Evolutionary conservation across 164 flowering plant genomes (phyloP).

Genomic region (Aristolochia contorta): DNA sequence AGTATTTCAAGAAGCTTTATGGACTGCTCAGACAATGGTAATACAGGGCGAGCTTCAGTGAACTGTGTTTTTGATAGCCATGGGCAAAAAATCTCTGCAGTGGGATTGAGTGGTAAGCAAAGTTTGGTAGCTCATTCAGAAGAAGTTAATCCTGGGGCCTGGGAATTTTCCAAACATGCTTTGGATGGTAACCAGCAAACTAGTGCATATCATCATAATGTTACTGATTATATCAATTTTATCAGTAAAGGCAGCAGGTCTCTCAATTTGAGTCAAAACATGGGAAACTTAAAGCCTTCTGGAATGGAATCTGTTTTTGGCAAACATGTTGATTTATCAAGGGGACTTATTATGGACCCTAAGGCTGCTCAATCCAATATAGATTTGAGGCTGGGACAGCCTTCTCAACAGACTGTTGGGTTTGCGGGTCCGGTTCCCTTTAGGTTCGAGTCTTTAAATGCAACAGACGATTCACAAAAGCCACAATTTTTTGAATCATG

Average conservation of each 20-base stretch:
- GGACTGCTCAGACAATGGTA: slow-evolving; percentile 10
- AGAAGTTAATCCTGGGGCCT: not conserved
- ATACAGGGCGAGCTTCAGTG: too few relatives aligned
- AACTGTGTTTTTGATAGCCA: too few relatives aligned
- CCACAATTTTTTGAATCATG: slow-evolving; percentile 16
- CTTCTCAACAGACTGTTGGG: slow-evolving; percentile 31
- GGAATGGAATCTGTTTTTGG: slow-evolving; percentile 10
- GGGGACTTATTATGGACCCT: slow-evolving; percentile 13
- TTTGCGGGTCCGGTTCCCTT: slow-evolving; percentile 16
- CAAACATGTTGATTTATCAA: slow-evolving; percentile 10
- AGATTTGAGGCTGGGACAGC: slow-evolving; percentile 71
- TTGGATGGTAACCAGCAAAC: slow-evolving; percentile 10
- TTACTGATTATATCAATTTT: slow-evolving; percentile 18
- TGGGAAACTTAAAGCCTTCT: slow-evolving; percentile 14
- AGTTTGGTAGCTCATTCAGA: too few relatives aligned
- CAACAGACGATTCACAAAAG: slow-evolving; percentile 15
- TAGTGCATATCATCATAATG: slow-evolving; percentile 21
- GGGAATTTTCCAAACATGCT: not conserved
- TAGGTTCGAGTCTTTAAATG: slow-evolving; percentile 15
- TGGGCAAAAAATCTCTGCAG: too few relatives aligned
- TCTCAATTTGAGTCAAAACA: slow-evolving; percentile 9
- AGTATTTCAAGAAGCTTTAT: slow-evolving; percentile 14
- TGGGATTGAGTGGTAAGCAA: too few relatives aligned
- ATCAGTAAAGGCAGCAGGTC: slow-evolving; percentile 18
- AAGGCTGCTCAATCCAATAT: slow-evolving; percentile 35